Evolutionary conservation across 2,329 filamentous ascomycete species (phyloP).

Genomic region (Talaromyces amestolkiae): DNA sequence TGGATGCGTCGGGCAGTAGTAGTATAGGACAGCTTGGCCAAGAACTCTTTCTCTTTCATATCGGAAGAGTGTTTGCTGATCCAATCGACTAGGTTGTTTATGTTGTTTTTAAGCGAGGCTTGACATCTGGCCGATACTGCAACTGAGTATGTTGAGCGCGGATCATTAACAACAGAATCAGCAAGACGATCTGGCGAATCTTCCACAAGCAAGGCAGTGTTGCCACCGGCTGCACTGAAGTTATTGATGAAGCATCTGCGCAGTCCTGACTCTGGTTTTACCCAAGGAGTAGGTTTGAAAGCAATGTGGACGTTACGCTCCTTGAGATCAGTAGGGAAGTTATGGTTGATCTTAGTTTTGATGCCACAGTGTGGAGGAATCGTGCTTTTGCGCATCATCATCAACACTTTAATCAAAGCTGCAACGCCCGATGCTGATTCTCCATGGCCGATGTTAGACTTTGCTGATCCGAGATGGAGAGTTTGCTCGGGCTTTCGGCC

Average conservation of each 20-base stretch:
- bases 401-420: slow-evolving; percentile 59
- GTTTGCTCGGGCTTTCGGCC: slow-evolving; percentile 32
- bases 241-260: slow-evolving; percentile 58
- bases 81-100: slow-evolving; percentile 52
- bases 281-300: slow-evolving; percentile 46
- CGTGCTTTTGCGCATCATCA: slow-evolving; percentile 62
- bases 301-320: slow-evolving; percentile 35
- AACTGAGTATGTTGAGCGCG: slow-evolving; percentile 58
- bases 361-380: slow-evolving; percentile 69
- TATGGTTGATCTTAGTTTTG: slow-evolving; percentile 48
- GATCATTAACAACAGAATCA: slow-evolving; percentile 40
- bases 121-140: slow-evolving; percentile 57
- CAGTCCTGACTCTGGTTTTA: slow-evolving; percentile 28
- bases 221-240: slow-evolving; percentile 69
- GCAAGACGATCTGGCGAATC: slow-evolving; percentile 51
- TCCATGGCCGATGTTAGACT: slow-evolving; percentile 48
- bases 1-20: slow-evolving; percentile 59
- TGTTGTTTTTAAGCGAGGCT: slow-evolving; percentile 51
- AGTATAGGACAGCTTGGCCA: slow-evolving; percentile 63
- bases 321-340: slow-evolving; percentile 34
- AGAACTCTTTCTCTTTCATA: slow-evolving; percentile 37
- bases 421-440: slow-evolving; percentile 35
- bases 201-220: slow-evolving; percentile 65
- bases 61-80: slow-evolving; percentile 46
- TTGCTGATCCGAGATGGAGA: slow-evolving; percentile 35